Conservation (phyloP, 805 yeast species). For the Candida piceae region DNA sequence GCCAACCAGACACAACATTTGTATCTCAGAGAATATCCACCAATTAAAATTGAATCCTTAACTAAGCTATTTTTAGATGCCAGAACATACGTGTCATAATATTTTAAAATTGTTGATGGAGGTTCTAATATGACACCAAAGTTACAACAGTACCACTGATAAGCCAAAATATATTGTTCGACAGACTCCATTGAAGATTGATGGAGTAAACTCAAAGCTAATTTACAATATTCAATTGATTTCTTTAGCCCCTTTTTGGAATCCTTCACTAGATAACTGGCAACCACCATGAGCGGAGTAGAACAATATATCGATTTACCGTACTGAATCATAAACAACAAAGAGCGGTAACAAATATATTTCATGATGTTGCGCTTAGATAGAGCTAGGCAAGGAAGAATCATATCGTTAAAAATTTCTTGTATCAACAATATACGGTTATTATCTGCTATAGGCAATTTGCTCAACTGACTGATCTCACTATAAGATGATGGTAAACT, state of each 20-base stretch:
- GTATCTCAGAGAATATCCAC: constrained; percentile 7
- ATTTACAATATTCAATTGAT: constrained; percentile 37
- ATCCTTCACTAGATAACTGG: constrained; percentile 28
- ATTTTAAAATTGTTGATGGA: constrained; percentile 27
- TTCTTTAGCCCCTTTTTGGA: constrained; percentile 30
- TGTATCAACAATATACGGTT: constrained; percentile 30
- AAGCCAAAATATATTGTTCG: constrained; percentile 33
- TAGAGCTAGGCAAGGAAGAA: constrained; percentile 30
- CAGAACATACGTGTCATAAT: constrained; percentile 14
- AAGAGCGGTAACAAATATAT: constrained; percentile 30
- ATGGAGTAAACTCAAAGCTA: constrained; percentile 34
- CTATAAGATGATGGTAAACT: constrained; percentile 35
- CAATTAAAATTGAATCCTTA: constrained; percentile 1
- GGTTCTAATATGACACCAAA: constrained; percentile 42
- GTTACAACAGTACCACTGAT: constrained; percentile 37
- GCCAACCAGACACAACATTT: constrained; percentile 13
- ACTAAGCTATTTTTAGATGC: constrained; percentile 6
- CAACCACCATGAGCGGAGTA: constrained; percentile 35
- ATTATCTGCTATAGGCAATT: constrained; percentile 22
- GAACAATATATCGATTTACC: constrained; percentile 39
- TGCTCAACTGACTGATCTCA: constrained; percentile 32
- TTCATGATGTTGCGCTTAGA: constrained; percentile 26
- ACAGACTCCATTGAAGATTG: constrained; percentile 29
- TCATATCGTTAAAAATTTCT: constrained; percentile 36
- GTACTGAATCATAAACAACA: constrained; percentile 31